These are phyloP conservation scores for Pestalotiopsis fici DNA, from an alignment of 2,329 filamentous ascomycete genomes.

Conservation along the genomic window DNA sequence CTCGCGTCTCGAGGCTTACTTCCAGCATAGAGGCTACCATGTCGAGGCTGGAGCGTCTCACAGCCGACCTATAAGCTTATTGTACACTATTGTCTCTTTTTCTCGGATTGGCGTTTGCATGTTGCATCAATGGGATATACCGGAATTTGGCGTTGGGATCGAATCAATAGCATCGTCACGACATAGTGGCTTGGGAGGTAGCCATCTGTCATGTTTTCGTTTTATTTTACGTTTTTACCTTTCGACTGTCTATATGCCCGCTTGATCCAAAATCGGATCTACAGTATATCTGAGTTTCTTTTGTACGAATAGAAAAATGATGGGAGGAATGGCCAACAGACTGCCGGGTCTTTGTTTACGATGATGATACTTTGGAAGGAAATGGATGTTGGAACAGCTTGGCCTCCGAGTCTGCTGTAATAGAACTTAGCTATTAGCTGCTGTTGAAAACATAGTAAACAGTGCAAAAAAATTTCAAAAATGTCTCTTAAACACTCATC, in stretches of 20 bases:
- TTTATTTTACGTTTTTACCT: neutral
- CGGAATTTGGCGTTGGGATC: slow-evolving; percentile 1
- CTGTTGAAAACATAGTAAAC: slow-evolving; percentile 3
- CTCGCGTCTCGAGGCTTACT: slow-evolving; percentile 51
- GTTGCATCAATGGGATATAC: slow-evolving; percentile 4
- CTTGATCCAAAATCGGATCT: neutral
- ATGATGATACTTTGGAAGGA: slow-evolving; percentile 1
- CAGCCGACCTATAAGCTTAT: slow-evolving; percentile 25
- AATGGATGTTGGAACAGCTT: neutral
- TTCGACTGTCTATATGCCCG: slow-evolving; percentile 7
- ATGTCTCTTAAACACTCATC: neutral
- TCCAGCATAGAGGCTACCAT: slow-evolving; percentile 36
- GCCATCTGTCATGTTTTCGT: neutral
- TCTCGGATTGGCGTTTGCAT: neutral
- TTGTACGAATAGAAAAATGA: slow-evolving; percentile 2
- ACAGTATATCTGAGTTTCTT: neutral
- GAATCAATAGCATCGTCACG: neutral
- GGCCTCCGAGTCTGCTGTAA: slow-evolving; percentile 5
- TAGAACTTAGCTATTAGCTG: slow-evolving; percentile 6
- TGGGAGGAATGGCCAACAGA: neutral
- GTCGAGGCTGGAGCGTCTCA: slow-evolving; percentile 37
- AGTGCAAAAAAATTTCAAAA: slow-evolving; percentile 5
- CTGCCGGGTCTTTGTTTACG: neutral
- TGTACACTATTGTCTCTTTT: neutral
- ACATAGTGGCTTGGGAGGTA: neutral